Percentiles rank a stretch among this genome's conserved stretches.
phyloP scores from a whole-genome alignment of 2,329 filamentous ascomycete genomes.

The Fusarium drepaniforme region DNA sequence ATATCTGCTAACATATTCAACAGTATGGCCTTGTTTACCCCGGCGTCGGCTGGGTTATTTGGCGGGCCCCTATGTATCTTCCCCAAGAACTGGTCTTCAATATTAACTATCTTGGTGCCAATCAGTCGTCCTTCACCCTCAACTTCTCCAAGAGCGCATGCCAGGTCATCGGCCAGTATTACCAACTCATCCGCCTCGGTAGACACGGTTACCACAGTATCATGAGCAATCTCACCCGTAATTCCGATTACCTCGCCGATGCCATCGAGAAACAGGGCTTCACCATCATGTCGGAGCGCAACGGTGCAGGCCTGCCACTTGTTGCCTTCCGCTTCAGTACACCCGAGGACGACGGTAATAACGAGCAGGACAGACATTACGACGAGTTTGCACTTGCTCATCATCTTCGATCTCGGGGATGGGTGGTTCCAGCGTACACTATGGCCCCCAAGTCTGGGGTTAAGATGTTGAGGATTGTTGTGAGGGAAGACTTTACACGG shows the following conservation, averaged over 20 bases:
- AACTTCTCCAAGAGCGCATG: conserved; percentile 97
- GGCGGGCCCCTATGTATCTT: conserved; percentile 85
- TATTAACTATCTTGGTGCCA: conserved; percentile 97
- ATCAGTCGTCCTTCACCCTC: conserved; percentile 94
- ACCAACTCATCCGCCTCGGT: conserved; percentile 94
- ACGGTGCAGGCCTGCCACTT: conserved; percentile 84
- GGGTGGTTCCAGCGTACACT: conserved; percentile 96
- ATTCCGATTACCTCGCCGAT: conserved; percentile 85
- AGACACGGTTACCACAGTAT: conserved; percentile 93
- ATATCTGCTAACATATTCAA: neutral
- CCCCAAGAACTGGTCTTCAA: conserved; percentile 97
- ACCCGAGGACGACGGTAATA: conserved; percentile 57
- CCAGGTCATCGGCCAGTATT: conserved; percentile 97
- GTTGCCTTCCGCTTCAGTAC: conserved; percentile 86
- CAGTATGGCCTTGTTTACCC: conserved; percentile 79
- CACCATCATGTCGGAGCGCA: conserved; percentile 86
- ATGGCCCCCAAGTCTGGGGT: conserved; percentile 94
- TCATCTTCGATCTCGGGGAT: conserved; percentile 86
- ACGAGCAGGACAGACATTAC: conserved; percentile 65
- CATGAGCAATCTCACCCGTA: conserved; percentile 93
- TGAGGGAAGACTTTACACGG: conserved; percentile 91
- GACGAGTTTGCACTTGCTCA: conserved; percentile 87
- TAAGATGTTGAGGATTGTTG: conserved; percentile 93
- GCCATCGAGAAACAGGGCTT: conserved; percentile 83
- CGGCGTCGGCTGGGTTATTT: conserved; percentile 95